Percentiles rank a stretch among this genome's conserved stretches.
Conservation (phyloP, 1,284 basidiomycete species). For the Ceratobasidium sp. region DNA sequence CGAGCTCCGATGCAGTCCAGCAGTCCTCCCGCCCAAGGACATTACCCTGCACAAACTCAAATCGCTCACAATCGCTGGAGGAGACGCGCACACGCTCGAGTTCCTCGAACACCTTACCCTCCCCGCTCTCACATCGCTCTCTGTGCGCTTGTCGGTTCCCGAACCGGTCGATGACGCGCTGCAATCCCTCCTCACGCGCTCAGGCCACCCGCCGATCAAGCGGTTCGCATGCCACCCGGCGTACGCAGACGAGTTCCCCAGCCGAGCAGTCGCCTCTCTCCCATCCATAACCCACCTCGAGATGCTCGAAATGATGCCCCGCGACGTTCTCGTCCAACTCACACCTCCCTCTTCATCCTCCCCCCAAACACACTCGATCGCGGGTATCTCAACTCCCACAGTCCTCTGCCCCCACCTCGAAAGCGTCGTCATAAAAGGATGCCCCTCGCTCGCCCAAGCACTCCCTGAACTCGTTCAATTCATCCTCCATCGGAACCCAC, state of each 20-base stretch:
- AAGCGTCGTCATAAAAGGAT: constrained; percentile 37
- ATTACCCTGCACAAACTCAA: constrained; percentile 67
- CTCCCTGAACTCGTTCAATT: constrained; percentile 40
- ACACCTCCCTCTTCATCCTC: constrained; percentile 8
- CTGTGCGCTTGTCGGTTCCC: constrained; percentile 72
- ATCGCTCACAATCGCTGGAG: constrained; percentile 71
- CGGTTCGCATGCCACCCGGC: constrained; percentile 66
- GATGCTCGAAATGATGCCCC: constrained; percentile 46
- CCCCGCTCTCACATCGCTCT: constrained; percentile 68
- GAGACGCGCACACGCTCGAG: constrained; percentile 68
- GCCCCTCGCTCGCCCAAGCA: constrained; percentile 35
- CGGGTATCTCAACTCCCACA: constrained; percentile 15
- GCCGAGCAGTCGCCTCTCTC: constrained; percentile 35
- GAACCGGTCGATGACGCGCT: constrained; percentile 74
- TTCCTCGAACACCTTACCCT: constrained; percentile 72
- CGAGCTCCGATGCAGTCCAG: constrained; percentile 69
- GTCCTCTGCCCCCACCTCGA: constrained; percentile 42
- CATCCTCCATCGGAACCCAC: constrained; percentile 39
- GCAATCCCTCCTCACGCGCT: constrained; percentile 69
- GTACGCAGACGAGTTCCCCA: constrained; percentile 58
- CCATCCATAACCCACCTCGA: constrained; percentile 44
- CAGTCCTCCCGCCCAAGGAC: constrained; percentile 70
- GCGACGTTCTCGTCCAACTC: constrained; percentile 41
- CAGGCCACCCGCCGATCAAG: constrained; percentile 67
- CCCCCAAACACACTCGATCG: constrained; percentile 27